Evolutionary conservation across 2,329 filamentous ascomycete species (phyloP).

Genomic region (Fusarium stilboides): DNA sequence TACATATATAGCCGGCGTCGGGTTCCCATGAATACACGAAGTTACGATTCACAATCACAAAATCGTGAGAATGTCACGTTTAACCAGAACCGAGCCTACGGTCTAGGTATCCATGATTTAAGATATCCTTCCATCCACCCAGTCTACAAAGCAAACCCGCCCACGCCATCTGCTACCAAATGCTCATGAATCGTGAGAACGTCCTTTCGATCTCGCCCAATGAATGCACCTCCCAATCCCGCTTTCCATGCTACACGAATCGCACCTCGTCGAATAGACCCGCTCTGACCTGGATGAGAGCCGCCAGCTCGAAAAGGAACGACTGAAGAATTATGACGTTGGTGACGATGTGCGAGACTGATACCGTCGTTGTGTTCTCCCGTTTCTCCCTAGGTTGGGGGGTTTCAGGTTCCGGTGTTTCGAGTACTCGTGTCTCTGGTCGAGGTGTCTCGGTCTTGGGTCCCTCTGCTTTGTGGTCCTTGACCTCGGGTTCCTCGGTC

Average conservation of each 20-base stretch:
- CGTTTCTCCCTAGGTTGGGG: slow-evolving; percentile 37
- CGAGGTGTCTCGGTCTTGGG: slow-evolving; percentile 19
- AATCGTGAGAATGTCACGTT: slow-evolving; percentile 19
- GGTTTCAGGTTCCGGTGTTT: slow-evolving; percentile 38
- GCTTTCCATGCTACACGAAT: slow-evolving; percentile 59
- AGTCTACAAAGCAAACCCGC: slow-evolving; percentile 40
- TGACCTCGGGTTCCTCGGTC: background rate
- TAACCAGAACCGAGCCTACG: slow-evolving; percentile 25
- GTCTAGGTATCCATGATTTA: slow-evolving; percentile 30
- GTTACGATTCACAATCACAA: slow-evolving; percentile 22
- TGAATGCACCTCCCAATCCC: slow-evolving; percentile 10
- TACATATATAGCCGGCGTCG: slow-evolving; percentile 28
- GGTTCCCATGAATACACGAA: slow-evolving; percentile 35
- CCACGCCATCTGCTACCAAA: slow-evolving; percentile 38
- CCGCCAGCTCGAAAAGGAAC: slow-evolving; percentile 83
- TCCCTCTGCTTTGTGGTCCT: slow-evolving; percentile 8
- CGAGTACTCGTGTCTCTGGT: slow-evolving; percentile 22
- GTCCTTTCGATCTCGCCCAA: slow-evolving; percentile 23
- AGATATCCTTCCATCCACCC: slow-evolving; percentile 19
- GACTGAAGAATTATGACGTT: slow-evolving; percentile 86
- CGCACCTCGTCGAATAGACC: slow-evolving; percentile 83
- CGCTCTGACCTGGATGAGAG: slow-evolving; percentile 80
- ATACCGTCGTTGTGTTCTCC: slow-evolving; percentile 63
- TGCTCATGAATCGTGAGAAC: slow-evolving; percentile 49
- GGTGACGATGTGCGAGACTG: slow-evolving; percentile 83